Evolutionary conservation across 345 rosid genomes (phyloP).

Genomic region (Boechera stricta): DNA sequence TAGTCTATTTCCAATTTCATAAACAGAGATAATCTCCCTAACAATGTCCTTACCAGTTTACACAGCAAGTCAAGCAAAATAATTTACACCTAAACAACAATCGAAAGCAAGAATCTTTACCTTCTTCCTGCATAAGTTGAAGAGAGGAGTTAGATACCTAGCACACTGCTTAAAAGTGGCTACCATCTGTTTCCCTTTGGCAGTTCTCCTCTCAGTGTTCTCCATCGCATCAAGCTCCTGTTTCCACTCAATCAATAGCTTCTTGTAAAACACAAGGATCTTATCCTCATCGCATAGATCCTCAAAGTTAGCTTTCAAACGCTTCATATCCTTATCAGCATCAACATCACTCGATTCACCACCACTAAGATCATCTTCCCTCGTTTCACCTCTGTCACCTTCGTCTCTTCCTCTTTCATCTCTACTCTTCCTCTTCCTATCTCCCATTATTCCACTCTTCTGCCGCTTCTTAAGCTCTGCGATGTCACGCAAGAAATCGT

Average conservation of each 20-base stretch:
- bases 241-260: constrained; percentile 89
- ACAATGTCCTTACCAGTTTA: constrained; percentile 4
- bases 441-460: constrained; percentile 77
- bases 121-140: constrained; percentile 99
- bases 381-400: constrained; percentile 65
- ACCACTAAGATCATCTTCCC: constrained; percentile 77
- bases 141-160: constrained; percentile 81
- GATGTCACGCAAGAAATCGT: constrained; percentile 94
- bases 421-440: constrained; percentile 82
- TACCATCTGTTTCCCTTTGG: constrained; percentile 87
- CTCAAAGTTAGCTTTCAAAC: constrained; percentile 86
- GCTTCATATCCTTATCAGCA: constrained; percentile 78
- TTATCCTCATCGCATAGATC: constrained; percentile 93
- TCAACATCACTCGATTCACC: constrained; percentile 96
- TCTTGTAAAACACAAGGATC: constrained; percentile 90
- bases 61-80: constrained; percentile 2
- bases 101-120: constrained; percentile 47
- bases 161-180: constrained; percentile 99
- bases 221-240: constrained; percentile 86
- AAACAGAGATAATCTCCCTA: background rate
- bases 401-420: constrained; percentile 78
- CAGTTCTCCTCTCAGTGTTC: constrained; percentile 84
- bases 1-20: constrained; percentile 11
- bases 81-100: constrained; percentile 7
- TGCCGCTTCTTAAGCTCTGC: constrained; percentile 92